Base-by-base conservation (phyloP, 257 asterid genomes). In the Prunella vulgaris region DNA sequence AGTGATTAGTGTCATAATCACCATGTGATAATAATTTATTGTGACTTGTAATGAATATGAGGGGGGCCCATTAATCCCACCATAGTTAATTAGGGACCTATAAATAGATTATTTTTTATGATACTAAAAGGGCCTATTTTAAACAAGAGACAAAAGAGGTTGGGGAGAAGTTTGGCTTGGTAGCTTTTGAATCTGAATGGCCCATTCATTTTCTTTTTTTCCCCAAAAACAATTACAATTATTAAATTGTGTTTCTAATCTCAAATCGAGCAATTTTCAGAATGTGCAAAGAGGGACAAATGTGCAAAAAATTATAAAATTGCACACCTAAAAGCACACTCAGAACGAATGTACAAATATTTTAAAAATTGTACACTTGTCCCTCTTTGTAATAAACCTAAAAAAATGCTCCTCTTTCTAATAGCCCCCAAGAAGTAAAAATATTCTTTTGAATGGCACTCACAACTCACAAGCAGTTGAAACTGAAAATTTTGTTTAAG, bases 31-130 rank as follows among this genome's bases (percentile, higher is more conserved):
- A 37, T 37, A 58, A 46, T 20, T 56, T 58, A 64, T 71, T 38
- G 60, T 20, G 61, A 54, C 60, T 12, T 46, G 2, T 46, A 8
- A 53, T 65, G 42, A 49, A 65, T 48, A 63, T 67, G 37, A 61
- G 20, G 4, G 69, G 65, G 76, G 71, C 21, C 60, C 77, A 67
- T 9, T 14, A 22, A 59, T 38, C 13, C 78, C 72, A 73, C 64
- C 56, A 64, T n/a, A 44, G 58, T 57, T 25, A 64, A 77, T 12
- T 33, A 46, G 64, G 64, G 68, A 28, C 18, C 35, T 30, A 30
- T 63, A 51, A 78, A 69, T 69, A 66, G 66, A 60, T 77, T 81
- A 67, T 68, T 67, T 56, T 56, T 48, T 70, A n/a, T 35, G 42
- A 68, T 65, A 15, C 66, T 73, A 30, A 52, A 32, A 63, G 44